Percentiles rank a stretch among this genome's conserved stretches.
These are phyloP conservation scores for Puya raimondii DNA, from an alignment of 176 grass and related monocot genomes.

Conservation along the genomic window DNA sequence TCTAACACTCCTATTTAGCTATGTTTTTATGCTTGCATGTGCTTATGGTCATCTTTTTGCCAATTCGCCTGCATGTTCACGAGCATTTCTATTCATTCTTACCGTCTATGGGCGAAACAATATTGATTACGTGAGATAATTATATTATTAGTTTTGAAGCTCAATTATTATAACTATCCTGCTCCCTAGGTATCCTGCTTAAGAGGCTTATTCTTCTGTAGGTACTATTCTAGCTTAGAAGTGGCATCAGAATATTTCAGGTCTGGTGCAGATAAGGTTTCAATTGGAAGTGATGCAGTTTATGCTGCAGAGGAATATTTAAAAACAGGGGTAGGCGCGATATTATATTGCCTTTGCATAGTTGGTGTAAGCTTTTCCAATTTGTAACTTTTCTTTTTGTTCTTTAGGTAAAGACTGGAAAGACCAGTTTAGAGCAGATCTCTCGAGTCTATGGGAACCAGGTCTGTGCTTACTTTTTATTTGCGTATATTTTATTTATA, in stretches of 20 bases:
- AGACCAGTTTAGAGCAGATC: constrained; percentile 96
- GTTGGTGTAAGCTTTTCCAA: background rate
- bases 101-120: background rate
- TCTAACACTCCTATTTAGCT: background rate
- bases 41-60: background rate
- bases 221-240: constrained; percentile 98
- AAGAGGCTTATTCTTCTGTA: constrained; percentile 19
- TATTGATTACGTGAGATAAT: background rate
- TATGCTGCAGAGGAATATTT: constrained; percentile 93
- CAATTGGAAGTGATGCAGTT: constrained; percentile 96
- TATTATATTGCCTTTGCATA: background rate
- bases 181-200: background rate
- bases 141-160: background rate
- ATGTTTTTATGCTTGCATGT: background rate
- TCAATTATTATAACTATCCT: background rate
- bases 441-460: constrained; percentile 94
- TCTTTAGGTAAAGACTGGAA: constrained; percentile 71
- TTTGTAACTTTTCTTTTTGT: constrained; percentile 15
- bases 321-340: constrained; percentile 60
- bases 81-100: background rate
- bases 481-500: no score
- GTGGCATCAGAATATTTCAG: constrained; percentile 99
- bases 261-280: constrained; percentile 96
- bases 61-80: background rate
- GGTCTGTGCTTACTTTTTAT: constrained; percentile 29